These are phyloP conservation scores for Trichoderma cornu-damae DNA, from an alignment of 2,329 filamentous ascomycete species.

Conservation along the genomic window DNA sequence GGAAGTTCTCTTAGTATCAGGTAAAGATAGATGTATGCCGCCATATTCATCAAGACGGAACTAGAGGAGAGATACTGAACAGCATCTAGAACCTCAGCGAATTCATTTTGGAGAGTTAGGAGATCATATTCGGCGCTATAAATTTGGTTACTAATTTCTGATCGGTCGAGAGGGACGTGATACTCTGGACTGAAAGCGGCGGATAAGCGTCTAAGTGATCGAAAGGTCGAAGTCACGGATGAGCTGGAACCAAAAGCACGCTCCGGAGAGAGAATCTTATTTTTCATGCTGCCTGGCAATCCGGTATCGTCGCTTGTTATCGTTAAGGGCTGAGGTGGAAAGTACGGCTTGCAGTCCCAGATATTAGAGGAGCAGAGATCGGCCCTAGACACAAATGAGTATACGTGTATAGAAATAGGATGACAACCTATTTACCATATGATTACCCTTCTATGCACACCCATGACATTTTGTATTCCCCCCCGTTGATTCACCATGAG, in stretches of 20 bases:
- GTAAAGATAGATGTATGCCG: background rate
- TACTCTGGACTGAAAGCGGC: background rate
- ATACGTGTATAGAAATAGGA: background rate
- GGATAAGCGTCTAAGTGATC: background rate
- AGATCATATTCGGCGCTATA: background rate
- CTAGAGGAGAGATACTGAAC: background rate
- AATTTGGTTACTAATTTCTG: background rate
- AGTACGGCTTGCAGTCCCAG: background rate
- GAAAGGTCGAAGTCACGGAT: background rate
- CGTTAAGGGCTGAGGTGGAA: background rate
- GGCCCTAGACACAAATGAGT: background rate
- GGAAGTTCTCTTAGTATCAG: conserved; percentile 1
- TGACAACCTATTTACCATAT: background rate
- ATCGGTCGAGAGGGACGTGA: background rate
- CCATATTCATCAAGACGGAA: background rate
- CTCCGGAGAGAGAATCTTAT: background rate
- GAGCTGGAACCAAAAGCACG: background rate
- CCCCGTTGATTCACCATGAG: background rate
- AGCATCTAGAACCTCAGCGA: background rate
- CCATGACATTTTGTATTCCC: background rate
- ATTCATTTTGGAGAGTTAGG: background rate
- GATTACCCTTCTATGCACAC: background rate
- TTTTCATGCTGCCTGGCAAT: background rate
- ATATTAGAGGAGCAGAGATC: background rate
- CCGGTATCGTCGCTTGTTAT: background rate